These are phyloP conservation scores for Colletotrichum simmondsii DNA, from an alignment of 2,329 filamentous ascomycete species.

Conservation along the genomic window DNA sequence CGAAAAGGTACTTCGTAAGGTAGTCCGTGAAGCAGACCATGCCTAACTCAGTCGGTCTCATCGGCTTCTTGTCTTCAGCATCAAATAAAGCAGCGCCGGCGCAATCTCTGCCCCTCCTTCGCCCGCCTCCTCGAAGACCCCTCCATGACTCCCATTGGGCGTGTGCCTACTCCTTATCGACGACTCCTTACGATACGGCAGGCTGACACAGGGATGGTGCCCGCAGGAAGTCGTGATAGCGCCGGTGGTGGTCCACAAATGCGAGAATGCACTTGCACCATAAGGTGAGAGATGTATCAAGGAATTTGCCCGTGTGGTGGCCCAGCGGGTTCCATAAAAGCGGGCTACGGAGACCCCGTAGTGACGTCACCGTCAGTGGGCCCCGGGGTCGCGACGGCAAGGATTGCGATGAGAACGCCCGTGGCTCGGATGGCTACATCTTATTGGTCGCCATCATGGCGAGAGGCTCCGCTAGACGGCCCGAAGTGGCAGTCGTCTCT, in stretches of 20 bases:
- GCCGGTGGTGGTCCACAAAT: constrained; percentile 16
- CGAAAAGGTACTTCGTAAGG: too few relatives aligned
- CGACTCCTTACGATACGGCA: background rate
- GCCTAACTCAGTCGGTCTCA: background rate
- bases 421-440: background rate
- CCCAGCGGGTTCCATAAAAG: constrained; percentile 5
- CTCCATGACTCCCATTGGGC: constrained; percentile 3
- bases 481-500: constrained; percentile 15
- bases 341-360: constrained; percentile 16
- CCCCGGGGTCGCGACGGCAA: background rate
- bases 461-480: constrained; percentile 15
- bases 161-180: constrained; percentile 17
- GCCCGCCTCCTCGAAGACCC: background rate
- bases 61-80: background rate
- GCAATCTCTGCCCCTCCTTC: background rate
- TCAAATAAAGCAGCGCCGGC: background rate
- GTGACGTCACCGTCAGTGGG: constrained; percentile 15
- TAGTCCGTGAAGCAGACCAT: too few relatives aligned
- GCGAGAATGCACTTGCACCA: constrained; percentile 25
- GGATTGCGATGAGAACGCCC: background rate
- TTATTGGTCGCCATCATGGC: background rate
- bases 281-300: constrained; percentile 8
- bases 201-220: constrained; percentile 8
- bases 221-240: constrained; percentile 3
- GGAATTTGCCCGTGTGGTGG: constrained; percentile 1